These are phyloP conservation scores for Collybia sp. DNA, from an alignment of 768 basidiomycete genomes.

Conservation along the genomic window DNA sequence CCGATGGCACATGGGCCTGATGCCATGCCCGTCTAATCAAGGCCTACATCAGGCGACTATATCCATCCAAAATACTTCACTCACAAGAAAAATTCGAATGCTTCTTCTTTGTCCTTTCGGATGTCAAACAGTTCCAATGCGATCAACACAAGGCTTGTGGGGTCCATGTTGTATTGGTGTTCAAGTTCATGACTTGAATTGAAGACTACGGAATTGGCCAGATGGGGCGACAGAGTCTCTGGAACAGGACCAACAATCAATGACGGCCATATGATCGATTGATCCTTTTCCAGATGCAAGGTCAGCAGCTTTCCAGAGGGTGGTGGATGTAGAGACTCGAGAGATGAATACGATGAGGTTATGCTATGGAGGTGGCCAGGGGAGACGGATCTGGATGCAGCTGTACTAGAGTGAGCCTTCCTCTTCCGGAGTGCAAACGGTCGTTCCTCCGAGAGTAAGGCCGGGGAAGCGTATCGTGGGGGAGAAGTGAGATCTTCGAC, in stretches of 20 bases:
- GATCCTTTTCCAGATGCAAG: slow-evolving; percentile 75
- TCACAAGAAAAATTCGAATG: slow-evolving; percentile 79
- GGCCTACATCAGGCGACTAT: slow-evolving; percentile 3
- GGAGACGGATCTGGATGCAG: slow-evolving; percentile 49
- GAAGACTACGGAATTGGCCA: slow-evolving; percentile 49
- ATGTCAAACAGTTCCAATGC: slow-evolving; percentile 73
- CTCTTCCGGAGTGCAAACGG: slow-evolving; percentile 23
- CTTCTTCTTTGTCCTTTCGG: slow-evolving; percentile 67
- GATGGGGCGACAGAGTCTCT: slow-evolving; percentile 48
- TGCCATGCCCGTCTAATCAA: slow-evolving; percentile 72
- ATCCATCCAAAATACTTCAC: slow-evolving; percentile 19
- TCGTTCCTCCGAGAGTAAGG: slow-evolving; percentile 54
- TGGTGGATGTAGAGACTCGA: slow-evolving; percentile 62
- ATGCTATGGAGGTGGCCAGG: slow-evolving; percentile 53
- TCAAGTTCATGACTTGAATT: slow-evolving; percentile 48
- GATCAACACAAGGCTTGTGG: slow-evolving; percentile 71
- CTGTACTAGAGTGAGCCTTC: slow-evolving; percentile 22
- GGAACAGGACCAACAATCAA: slow-evolving; percentile 74
- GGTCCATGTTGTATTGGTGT: slow-evolving; percentile 79
- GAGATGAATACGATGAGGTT: slow-evolving; percentile 73
- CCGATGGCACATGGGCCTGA: slow-evolving; percentile 67
- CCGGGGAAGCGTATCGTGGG: slow-evolving; percentile 59
- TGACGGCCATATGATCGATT: slow-evolving; percentile 80
- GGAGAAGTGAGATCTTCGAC: slow-evolving; percentile 59
- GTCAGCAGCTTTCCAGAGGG: slow-evolving; percentile 68